phyloP scores from a whole-genome alignment of 345 rosid species.

The Populus euphratica region DNA sequence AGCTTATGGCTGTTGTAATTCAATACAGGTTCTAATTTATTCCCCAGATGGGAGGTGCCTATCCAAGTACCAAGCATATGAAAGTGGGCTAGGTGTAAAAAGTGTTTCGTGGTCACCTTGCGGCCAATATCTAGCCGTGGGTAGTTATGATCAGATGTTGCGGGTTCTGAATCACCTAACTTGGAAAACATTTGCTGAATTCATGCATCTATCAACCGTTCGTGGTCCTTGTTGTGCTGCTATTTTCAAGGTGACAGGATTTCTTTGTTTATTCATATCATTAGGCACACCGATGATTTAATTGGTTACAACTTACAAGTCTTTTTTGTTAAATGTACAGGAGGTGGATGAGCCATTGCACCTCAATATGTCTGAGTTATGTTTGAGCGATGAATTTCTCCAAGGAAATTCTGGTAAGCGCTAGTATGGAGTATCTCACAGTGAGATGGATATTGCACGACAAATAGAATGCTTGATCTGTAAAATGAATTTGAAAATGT shows the following conservation, averaged over 20 bases:
- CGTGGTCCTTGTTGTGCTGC: slow-evolving; percentile 88
- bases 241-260: slow-evolving; percentile 62
- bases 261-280: slow-evolving; percentile 2
- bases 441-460: background rate
- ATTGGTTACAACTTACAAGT: slow-evolving; percentile 3
- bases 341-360: slow-evolving; percentile 88
- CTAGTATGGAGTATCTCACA: background rate
- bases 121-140: slow-evolving; percentile 92
- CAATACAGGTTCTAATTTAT: slow-evolving; percentile 75
- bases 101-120: slow-evolving; percentile 94
- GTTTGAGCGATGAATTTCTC: slow-evolving; percentile 65
- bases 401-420: slow-evolving; percentile 60
- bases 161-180: slow-evolving; percentile 84
- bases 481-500: background rate
- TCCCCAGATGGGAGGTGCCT: slow-evolving; percentile 97
- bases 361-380: slow-evolving; percentile 76
- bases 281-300: background rate
- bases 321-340: slow-evolving; percentile 37
- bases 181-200: slow-evolving; percentile 97
- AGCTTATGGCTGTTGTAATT: slow-evolving; percentile 7
- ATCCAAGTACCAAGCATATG: slow-evolving; percentile 90
- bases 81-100: slow-evolving; percentile 94
- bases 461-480: background rate
- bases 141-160: slow-evolving; percentile 95
- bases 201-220: slow-evolving; percentile 75